Percentiles rank a stretch among this genome's conserved stretches.
These are phyloP conservation scores for Friedmanniomyces simplex DNA, from an alignment of 495 filamentous ascomycete genomes.

Conservation along the genomic window DNA sequence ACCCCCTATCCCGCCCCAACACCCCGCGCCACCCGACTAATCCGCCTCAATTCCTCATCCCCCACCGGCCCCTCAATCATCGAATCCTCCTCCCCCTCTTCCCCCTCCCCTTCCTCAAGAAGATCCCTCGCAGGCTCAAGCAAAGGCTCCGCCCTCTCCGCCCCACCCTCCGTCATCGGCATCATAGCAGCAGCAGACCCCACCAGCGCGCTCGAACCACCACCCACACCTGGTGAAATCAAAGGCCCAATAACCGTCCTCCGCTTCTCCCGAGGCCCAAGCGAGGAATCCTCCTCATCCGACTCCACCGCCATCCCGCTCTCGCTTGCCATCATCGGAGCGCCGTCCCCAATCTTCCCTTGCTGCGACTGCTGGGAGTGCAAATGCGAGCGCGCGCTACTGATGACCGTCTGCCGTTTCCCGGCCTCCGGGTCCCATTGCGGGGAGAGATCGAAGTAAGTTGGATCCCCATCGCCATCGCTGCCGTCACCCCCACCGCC, in stretches of 20 bases:
- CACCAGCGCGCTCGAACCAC: too few species aligned
- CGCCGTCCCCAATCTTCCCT: background rate
- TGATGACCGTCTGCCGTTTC: conserved; percentile 7
- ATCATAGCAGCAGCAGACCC: background rate
- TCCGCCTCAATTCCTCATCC: background rate
- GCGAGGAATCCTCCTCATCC: conserved; percentile 8
- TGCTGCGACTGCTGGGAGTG: background rate
- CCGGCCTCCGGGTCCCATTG: background rate
- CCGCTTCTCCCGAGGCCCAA: conserved; percentile 5
- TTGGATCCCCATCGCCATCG: background rate
- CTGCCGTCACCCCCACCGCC: background rate
- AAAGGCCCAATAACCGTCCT: conserved; percentile 10
- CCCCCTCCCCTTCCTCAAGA: too few species aligned
- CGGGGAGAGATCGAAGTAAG: conserved; percentile 3
- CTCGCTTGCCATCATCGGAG: background rate
- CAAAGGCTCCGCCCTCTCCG: background rate
- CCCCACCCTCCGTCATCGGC: background rate
- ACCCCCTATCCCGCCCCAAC: background rate
- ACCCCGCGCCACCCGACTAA: background rate
- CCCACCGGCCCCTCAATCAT: background rate
- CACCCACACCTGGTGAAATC: background rate
- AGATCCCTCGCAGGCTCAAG: background rate
- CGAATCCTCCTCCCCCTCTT: conserved; percentile 1
- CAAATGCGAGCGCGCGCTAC: background rate
- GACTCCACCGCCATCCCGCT: conserved; percentile 1